A percentile compares a stretch with the other conserved stretches of the same genome.
phyloP scores from a whole-genome alignment of 164 flowering plant species.

The Berberis vulgaris region DNA sequence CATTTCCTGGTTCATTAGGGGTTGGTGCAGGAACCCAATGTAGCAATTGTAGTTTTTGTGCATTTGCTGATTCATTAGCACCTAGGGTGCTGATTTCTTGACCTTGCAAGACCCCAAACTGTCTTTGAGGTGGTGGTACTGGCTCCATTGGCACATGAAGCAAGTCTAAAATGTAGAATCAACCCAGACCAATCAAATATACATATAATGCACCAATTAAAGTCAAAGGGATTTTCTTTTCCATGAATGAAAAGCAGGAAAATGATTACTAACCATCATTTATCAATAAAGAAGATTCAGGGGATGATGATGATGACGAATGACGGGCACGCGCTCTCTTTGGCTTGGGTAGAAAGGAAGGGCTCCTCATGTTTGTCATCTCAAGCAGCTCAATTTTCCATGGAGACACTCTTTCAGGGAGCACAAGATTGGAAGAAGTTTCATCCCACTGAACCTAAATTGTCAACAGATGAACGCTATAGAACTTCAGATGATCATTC shows the following conservation, averaged over 20 bases:
- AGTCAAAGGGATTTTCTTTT: neutral
- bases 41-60: neutral
- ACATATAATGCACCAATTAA: too few relatives aligned
- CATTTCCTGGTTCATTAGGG: too few relatives aligned
- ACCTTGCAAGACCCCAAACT: slow-evolving; percentile 47
- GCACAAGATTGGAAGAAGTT: slow-evolving; percentile 8
- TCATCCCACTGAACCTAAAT: slow-evolving; percentile 58
- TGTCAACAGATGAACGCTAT: neutral
- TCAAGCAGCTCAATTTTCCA: slow-evolving; percentile 41
- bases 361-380: slow-evolving; percentile 1
- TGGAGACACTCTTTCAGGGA: slow-evolving; percentile 41
- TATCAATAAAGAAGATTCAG: slow-evolving; percentile 11
- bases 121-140: slow-evolving; percentile 11
- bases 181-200: neutral
- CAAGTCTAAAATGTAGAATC: slow-evolving; percentile 9
- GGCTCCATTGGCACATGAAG: slow-evolving; percentile 11
- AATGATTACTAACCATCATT: slow-evolving; percentile 25
- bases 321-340: slow-evolving; percentile 21
- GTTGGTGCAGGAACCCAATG: slow-evolving; percentile 8
- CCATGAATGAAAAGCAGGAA: neutral
- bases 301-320: slow-evolving; percentile 14
- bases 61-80: slow-evolving; percentile 8
- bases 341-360: slow-evolving; percentile 8
- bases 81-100: slow-evolving; percentile 28
- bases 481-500: neutral